Conservation (phyloP, 164 flowering plant species). For the Kingdonia uniflora region DNA sequence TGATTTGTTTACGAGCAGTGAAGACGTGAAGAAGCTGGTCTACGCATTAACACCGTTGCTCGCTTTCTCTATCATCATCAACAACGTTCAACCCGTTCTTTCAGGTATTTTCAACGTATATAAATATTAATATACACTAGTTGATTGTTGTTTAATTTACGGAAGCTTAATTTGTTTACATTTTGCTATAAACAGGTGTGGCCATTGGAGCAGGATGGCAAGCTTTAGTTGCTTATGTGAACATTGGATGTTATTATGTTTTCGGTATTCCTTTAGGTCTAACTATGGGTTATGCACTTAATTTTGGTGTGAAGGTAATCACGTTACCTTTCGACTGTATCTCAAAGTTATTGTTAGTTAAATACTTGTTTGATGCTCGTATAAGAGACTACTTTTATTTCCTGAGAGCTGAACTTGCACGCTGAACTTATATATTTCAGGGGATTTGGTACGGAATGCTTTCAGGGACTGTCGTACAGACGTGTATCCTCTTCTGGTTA, state of each 20-base stretch:
- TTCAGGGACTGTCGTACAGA: slow-evolving; percentile 40
- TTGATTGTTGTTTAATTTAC: not conserved
- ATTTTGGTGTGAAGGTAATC: slow-evolving; percentile 42
- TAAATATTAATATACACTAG: not conserved
- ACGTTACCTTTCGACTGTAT: too few relatives aligned
- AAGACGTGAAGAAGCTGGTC: slow-evolving; percentile 27
- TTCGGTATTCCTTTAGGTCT: slow-evolving; percentile 63
- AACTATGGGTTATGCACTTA: slow-evolving; percentile 31
- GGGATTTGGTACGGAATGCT: slow-evolving; percentile 77
- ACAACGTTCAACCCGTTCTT: slow-evolving; percentile 53
- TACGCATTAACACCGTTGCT: slow-evolving; percentile 41
- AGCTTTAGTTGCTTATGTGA: slow-evolving; percentile 56
- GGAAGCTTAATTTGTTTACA: not conserved
- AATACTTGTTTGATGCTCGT: too few relatives aligned
- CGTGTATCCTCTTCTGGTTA: slow-evolving; percentile 31
- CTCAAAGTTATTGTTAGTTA: too few relatives aligned
- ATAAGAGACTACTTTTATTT: too few relatives aligned
- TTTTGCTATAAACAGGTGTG: slow-evolving; percentile 33
- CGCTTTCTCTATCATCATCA: slow-evolving; percentile 34
- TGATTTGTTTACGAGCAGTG: slow-evolving; percentile 26
- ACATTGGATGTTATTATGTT: slow-evolving; percentile 52
- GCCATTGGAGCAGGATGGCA: slow-evolving; percentile 88
- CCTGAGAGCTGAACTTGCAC: too few relatives aligned
- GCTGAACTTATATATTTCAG: slow-evolving; percentile 33
- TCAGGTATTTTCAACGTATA: slow-evolving; percentile 24